These are phyloP conservation scores for Penicillium janthinellum DNA, from an alignment of 2,329 filamentous ascomycete species.

Conservation along the genomic window DNA sequence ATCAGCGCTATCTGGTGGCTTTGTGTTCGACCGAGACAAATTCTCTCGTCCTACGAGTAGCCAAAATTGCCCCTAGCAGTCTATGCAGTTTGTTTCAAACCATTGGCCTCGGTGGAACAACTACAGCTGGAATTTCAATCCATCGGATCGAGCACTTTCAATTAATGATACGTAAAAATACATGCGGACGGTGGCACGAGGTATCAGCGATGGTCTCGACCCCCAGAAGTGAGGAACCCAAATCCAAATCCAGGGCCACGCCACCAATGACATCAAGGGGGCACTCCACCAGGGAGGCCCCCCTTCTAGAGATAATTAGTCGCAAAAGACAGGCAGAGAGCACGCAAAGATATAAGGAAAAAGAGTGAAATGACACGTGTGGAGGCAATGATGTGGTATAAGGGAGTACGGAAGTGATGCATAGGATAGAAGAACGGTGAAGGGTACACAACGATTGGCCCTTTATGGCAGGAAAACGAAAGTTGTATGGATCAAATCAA, in stretches of 20 bases:
- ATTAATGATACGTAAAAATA: slow-evolving; percentile 22
- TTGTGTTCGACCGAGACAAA: not conserved
- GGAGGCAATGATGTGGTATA: not conserved
- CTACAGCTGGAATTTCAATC: not conserved
- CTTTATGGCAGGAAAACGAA: not conserved
- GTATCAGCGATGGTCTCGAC: slow-evolving; percentile 1
- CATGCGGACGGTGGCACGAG: slow-evolving; percentile 9
- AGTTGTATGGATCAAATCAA: slow-evolving; percentile 12
- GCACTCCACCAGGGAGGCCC: not conserved
- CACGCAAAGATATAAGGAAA: not conserved
- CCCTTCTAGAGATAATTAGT: not conserved
- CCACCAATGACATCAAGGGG: slow-evolving; percentile 1
- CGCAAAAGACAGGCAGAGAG: not conserved
- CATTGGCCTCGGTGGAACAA: not conserved
- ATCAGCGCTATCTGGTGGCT: not conserved
- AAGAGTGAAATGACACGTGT: not conserved
- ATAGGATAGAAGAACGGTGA: slow-evolving; percentile 7
- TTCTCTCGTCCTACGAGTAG: not conserved
- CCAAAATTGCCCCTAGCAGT: not conserved
- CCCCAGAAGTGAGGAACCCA: not conserved
- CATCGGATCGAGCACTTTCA: slow-evolving; percentile 1
- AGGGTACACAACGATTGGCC: not conserved
- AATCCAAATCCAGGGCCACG: slow-evolving; percentile 1
- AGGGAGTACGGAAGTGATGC: not conserved
- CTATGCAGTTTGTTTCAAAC: not conserved